phyloP scores from a whole-genome alignment of 257 asterid genomes.

The Solanum neorickii region DNA sequence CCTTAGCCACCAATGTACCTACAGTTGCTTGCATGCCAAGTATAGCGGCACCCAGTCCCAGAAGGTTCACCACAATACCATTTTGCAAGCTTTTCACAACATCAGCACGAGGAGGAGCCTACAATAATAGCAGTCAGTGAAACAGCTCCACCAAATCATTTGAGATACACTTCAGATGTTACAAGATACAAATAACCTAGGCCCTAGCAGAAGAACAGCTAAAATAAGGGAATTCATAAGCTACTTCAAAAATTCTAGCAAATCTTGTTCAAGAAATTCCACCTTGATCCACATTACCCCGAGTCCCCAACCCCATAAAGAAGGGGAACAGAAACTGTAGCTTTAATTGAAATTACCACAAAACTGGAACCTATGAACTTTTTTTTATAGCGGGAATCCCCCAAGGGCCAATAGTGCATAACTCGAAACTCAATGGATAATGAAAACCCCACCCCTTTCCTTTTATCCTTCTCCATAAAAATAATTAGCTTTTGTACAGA shows the following conservation, averaged over 20 bases:
- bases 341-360: neutral
- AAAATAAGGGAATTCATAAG: neutral
- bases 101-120: conserved; percentile 99
- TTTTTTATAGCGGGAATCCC: neutral
- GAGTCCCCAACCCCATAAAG: neutral
- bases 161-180: neutral
- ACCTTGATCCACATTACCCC: neutral
- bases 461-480: neutral
- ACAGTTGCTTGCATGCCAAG: conserved; percentile 97
- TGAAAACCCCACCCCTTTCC: neutral
- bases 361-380: neutral
- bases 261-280: neutral
- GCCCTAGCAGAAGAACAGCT: neutral
- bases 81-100: conserved; percentile 79
- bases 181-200: neutral
- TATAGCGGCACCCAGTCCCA: conserved; percentile 93
- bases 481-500: neutral
- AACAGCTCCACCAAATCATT: neutral
- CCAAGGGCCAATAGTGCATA: neutral
- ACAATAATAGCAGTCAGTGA: conserved; percentile 4
- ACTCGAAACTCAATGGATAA: neutral
- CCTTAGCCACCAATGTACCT: conserved; percentile 91
- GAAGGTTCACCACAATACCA: conserved; percentile 63
- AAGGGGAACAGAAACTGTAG: neutral
- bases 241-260: neutral